A percentile compares a stretch with the other conserved stretches of the same genome.
These are phyloP conservation scores for Didymella keratinophila DNA, from an alignment of 2,329 filamentous ascomycete genomes.

Conservation along the genomic window DNA sequence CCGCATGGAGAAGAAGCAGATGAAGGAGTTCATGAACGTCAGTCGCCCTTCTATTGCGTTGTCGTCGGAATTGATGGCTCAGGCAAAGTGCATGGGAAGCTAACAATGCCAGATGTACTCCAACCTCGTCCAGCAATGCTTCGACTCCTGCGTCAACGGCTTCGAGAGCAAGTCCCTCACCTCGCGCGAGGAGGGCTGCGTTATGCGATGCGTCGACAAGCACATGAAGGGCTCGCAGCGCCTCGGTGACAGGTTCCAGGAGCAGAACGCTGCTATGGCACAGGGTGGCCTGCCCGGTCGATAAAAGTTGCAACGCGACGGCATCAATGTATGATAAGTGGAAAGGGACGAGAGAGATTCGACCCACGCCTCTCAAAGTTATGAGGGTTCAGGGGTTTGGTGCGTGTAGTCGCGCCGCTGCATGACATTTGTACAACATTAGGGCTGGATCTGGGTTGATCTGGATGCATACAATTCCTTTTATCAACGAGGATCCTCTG, in stretches of 20 bases:
- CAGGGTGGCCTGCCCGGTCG: constrained; percentile 63
- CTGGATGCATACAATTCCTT: constrained; percentile 20
- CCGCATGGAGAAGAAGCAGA: constrained; percentile 97
- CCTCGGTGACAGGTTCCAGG: constrained; percentile 88
- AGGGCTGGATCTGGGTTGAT: constrained; percentile 19
- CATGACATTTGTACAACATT: constrained; percentile 24
- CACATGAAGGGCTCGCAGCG: constrained; percentile 91
- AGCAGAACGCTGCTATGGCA: constrained; percentile 74
- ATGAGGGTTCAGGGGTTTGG: background rate
- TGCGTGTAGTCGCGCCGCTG: constrained; percentile 10
- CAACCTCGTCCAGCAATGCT: constrained; percentile 85
- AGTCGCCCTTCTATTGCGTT: constrained; percentile 45
- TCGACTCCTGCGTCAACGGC: constrained; percentile 96
- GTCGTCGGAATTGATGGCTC: background rate
- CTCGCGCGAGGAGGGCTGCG: constrained; percentile 86
- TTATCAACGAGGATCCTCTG: constrained; percentile 15
- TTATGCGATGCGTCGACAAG: constrained; percentile 95
- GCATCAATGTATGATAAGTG: constrained; percentile 15
- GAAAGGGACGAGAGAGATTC: background rate
- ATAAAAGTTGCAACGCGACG: constrained; percentile 32
- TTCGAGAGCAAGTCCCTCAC: constrained; percentile 97
- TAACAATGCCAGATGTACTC: constrained; percentile 67
- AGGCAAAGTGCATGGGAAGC: background rate
- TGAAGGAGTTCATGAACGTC: constrained; percentile 99
- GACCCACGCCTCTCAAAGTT: background rate